These are phyloP conservation scores for Trametes sp. DNA, from an alignment of 1,284 basidiomycete species.

Conservation along the genomic window DNA sequence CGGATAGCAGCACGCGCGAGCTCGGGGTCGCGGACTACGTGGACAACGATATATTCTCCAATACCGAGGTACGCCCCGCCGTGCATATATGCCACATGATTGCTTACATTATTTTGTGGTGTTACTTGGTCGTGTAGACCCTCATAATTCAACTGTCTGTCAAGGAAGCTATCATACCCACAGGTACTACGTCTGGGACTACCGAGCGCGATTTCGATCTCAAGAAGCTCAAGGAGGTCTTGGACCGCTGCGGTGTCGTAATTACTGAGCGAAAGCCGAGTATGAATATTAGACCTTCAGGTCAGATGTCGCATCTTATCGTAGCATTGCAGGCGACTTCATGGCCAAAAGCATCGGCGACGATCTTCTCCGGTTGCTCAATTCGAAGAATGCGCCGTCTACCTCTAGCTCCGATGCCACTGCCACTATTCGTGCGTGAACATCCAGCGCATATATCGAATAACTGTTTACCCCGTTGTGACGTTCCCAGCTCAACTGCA, in stretches of 20 bases:
- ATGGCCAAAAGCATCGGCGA: constrained; percentile 83
- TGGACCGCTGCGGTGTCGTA: constrained; percentile 93
- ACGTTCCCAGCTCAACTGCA: constrained; percentile 71
- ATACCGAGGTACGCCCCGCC: constrained; percentile 89
- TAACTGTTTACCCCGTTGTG: not conserved
- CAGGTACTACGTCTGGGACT: constrained; percentile 70
- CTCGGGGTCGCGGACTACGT: constrained; percentile 88
- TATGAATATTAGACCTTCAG: constrained; percentile 43
- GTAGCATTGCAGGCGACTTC: constrained; percentile 78
- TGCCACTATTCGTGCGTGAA: constrained; percentile 53
- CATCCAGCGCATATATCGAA: constrained; percentile 10
- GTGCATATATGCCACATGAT: not conserved
- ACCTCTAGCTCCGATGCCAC: constrained; percentile 57
- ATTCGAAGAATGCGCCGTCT: constrained; percentile 50
- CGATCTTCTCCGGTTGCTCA: constrained; percentile 83
- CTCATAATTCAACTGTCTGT: constrained; percentile 96
- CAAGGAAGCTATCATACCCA: constrained; percentile 88
- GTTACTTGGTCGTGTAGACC: constrained; percentile 59
- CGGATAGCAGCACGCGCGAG: constrained; percentile 77
- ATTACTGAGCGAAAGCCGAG: constrained; percentile 89
- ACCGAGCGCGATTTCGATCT: constrained; percentile 88
- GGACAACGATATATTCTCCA: constrained; percentile 96
- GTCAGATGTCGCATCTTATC: not conserved
- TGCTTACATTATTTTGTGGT: not conserved
- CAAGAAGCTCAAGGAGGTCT: constrained; percentile 81